phyloP scores from a whole-genome alignment of 495 filamentous ascomycete species.

The Aspergillus bridgeri region DNA sequence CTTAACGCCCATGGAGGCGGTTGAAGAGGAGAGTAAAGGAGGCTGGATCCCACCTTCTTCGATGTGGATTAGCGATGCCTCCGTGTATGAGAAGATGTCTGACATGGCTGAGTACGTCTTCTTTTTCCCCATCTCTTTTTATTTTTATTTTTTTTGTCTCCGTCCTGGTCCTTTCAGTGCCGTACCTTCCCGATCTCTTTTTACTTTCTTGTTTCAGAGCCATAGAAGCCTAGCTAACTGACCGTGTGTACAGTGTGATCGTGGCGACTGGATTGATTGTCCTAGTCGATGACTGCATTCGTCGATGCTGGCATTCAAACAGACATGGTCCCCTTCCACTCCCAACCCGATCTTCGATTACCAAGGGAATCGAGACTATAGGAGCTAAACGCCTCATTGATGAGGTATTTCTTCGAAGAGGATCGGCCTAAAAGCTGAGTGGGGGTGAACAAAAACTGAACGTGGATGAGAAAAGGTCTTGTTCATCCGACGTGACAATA shows the following conservation, averaged over 20 bases:
- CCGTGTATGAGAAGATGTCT: constrained; percentile 59
- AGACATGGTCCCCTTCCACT: constrained; percentile 54
- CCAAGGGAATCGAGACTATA: constrained; percentile 60
- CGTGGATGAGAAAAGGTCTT: background rate
- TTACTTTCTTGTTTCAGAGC: background rate
- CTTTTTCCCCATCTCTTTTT: constrained; percentile 1
- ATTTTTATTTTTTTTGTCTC: background rate
- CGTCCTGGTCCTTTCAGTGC: too few species aligned
- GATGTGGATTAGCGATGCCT: constrained; percentile 79
- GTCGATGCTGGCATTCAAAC: constrained; percentile 69
- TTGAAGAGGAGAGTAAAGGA: constrained; percentile 73
- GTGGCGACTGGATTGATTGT: constrained; percentile 86
- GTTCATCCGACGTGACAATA: background rate
- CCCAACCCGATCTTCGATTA: constrained; percentile 55
- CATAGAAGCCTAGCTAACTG: constrained; percentile 10
- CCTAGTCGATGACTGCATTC: constrained; percentile 90
- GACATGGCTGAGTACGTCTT: constrained; percentile 90
- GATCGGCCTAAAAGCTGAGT: constrained; percentile 30
- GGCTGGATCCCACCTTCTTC: constrained; percentile 90
- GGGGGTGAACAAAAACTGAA: background rate
- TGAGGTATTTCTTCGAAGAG: constrained; percentile 67
- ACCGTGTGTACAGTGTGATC: constrained; percentile 62
- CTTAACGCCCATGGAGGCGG: constrained; percentile 62
- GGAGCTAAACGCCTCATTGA: constrained; percentile 72
- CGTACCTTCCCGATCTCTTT: background rate